Base-by-base conservation (phyloP, 208 protist genomes). In the Acanthamoeba lenticulata region DNA sequence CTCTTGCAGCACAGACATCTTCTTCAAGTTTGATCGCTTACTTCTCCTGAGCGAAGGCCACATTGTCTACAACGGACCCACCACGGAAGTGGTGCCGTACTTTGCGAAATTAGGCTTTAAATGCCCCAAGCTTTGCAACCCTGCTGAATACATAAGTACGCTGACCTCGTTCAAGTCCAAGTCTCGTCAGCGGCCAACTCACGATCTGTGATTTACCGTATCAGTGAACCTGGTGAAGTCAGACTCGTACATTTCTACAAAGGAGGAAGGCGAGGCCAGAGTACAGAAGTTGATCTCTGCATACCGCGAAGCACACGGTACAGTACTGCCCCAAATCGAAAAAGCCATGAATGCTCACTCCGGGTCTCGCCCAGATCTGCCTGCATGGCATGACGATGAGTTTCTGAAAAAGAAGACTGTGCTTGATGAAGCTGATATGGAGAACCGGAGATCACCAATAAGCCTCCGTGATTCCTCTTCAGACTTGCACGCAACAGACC, bases 171-270 rank as follows among this genome's bases (percentile, higher is more conserved):
- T 42, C 27, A 9, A 32, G 11, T 42, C 67, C n/a, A 19, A 32
- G n/a, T 9, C 27, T 79, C 36, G 11, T 27, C n/a, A n/a, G n/a
- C n/a, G 52, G 21, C 52, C 21, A 60, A 79, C n/a, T 11, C 21
- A 60, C 52, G 52, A 60, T 11, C 52, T 21, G 21, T 60, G 11
- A 21, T 21, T 11, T n/a, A n/a, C n/a, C n/a, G n/a, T n/a, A n/a
- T n/a, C 52, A 89, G 79, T 89, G 79, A 55, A 89, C 32, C 79
- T 89, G 32, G 79, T 55, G 9, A 89, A 89, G 44, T 27, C 11
- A 17, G 79, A 89, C 79, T 45, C 17, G 17, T 29, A 89, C 79
- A 89, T 89, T 15, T 55, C 34, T 34, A 55, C 27, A 9, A 45
- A 57, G 32, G 32, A 42, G 19, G 79, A 89, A 57, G 79, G 79